Conservation (phyloP, 768 basidiomycete genomes). For the Collybia sp. region DNA sequence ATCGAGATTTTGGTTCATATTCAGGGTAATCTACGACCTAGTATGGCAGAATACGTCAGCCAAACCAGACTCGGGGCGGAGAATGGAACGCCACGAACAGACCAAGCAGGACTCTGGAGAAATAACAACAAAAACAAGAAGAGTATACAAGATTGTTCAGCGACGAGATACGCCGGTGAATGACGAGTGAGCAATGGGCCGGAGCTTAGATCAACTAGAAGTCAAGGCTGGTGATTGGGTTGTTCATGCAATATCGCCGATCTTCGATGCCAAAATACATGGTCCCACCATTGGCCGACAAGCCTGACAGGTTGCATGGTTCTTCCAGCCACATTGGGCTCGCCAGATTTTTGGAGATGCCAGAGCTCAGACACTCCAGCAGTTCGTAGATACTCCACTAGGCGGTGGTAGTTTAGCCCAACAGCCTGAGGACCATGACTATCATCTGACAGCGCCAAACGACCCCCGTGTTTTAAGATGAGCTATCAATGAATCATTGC, state of each 20-base stretch:
- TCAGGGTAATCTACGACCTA: too few species aligned
- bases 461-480: constrained; percentile 64
- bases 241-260: neutral
- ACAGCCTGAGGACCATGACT: constrained; percentile 90
- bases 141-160: too few species aligned
- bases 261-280: constrained; percentile 48
- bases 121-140: neutral
- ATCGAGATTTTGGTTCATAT: too few species aligned
- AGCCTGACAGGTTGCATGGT: constrained; percentile 37
- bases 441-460: constrained; percentile 89
- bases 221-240: too few species aligned
- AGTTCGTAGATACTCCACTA: constrained; percentile 59
- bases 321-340: constrained; percentile 43
- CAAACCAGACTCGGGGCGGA: neutral
- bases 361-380: constrained; percentile 63
- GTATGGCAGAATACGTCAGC: too few species aligned
- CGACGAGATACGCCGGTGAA: too few species aligned
- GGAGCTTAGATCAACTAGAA: too few species aligned
- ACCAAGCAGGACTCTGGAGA: constrained; percentile 7
- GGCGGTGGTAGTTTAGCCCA: constrained; percentile 75
- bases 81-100: neutral
- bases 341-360: constrained; percentile 43
- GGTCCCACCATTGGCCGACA: constrained; percentile 51
- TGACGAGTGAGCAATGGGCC: too few species aligned
- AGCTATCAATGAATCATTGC: constrained; percentile 38